Percentiles rank a stretch among this genome's conserved stretches.
Evolutionary conservation across 1,284 basidiomycete genomes (phyloP).

Genomic region (Sanghuangporus weigelae): DNA sequence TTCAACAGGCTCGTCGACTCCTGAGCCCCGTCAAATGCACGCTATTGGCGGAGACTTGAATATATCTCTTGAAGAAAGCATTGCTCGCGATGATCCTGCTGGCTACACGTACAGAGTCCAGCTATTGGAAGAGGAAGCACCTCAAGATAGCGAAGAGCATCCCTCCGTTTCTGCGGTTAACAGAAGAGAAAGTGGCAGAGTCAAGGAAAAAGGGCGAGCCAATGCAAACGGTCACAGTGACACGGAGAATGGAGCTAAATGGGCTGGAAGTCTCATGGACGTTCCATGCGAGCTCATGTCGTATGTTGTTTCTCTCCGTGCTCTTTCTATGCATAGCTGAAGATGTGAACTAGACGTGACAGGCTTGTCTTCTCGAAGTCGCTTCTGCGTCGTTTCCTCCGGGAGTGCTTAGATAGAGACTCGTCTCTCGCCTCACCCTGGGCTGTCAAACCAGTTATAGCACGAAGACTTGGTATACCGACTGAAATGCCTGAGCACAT

Average conservation of each 20-base stretch:
- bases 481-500: constrained; percentile 82
- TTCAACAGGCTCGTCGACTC: constrained; percentile 18
- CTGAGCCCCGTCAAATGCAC: constrained; percentile 38
- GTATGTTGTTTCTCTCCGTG: constrained; percentile 38
- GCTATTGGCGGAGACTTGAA: constrained; percentile 77
- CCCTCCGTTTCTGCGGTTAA: not conserved
- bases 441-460: constrained; percentile 86
- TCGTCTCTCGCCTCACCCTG: constrained; percentile 90
- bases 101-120: constrained; percentile 88
- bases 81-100: constrained; percentile 70
- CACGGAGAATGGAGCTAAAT: constrained; percentile 45
- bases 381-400: constrained; percentile 91
- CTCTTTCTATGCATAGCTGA: not conserved
- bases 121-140: constrained; percentile 67
- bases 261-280: constrained; percentile 72
- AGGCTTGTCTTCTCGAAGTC: constrained; percentile 94
- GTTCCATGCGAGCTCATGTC: constrained; percentile 77
- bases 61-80: constrained; percentile 66
- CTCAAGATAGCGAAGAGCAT: constrained; percentile 19
- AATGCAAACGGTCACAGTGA: constrained; percentile 52
- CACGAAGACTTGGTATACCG: constrained; percentile 78
- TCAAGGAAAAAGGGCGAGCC: constrained; percentile 12
- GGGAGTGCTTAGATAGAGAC: constrained; percentile 89
- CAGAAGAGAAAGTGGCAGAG: constrained; percentile 16
- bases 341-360: constrained; percentile 63